phyloP scores from a whole-genome alignment of 257 asterid species.

The Solanum tarapatanum region DNA sequence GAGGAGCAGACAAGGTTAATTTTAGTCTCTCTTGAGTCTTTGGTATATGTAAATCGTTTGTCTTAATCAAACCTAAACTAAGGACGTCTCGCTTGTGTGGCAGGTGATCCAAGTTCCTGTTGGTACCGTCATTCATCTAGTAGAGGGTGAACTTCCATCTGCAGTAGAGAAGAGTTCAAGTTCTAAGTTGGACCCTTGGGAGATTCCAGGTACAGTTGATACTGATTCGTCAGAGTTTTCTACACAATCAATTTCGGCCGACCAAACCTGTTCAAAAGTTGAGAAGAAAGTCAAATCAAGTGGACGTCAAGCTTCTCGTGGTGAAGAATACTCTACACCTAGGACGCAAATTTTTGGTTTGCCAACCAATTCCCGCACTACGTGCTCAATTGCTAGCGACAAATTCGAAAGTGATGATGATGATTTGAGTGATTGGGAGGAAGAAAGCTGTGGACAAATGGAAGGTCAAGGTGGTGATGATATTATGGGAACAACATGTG shows the following conservation, averaged over 20 bases:
- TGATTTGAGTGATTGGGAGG: conserved; percentile 3
- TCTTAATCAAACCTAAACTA: neutral
- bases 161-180: conserved; percentile 50
- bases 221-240: conserved; percentile 22
- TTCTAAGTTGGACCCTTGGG: conserved; percentile 77
- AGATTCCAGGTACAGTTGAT: conserved; percentile 56
- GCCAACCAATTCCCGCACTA: conserved; percentile 1
- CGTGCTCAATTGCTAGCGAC: conserved; percentile 11
- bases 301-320: neutral
- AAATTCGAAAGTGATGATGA: conserved; percentile 10
- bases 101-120: conserved; percentile 82
- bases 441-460: conserved; percentile 23
- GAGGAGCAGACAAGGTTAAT: conserved; percentile 83
- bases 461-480: conserved; percentile 24
- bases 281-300: neutral
- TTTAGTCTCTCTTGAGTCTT: conserved; percentile 1
- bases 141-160: conserved; percentile 70
- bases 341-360: conserved; percentile 3
- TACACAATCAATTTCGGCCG: conserved; percentile 9
- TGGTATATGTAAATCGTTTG: conserved; percentile 2
- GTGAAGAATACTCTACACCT: conserved; percentile 5
- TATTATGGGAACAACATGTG: conserved; percentile 25
- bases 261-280: conserved; percentile 1
- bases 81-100: neutral
- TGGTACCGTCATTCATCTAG: conserved; percentile 82